Base-by-base conservation (phyloP, 2,329 filamentous ascomycete species). In the Colletotrichum liriopes region DNA sequence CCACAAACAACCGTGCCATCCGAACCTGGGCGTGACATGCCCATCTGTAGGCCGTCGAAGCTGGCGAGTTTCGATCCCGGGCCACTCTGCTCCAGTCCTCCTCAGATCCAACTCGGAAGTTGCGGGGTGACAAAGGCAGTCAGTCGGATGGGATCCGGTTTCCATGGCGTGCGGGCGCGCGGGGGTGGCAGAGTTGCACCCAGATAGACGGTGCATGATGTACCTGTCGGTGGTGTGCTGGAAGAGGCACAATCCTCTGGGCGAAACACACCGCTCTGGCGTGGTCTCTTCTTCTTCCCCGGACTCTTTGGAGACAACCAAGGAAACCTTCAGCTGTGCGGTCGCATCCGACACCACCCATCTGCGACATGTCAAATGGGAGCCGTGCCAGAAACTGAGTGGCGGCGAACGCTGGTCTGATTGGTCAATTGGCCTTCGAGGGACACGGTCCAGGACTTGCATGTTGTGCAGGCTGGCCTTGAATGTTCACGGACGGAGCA, bases 1-100 rank as follows among this genome's bases (percentile, higher is more conserved):
- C 68, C 68, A 67, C 64, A 71, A 67, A 67, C 65, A 69, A 64
- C 69, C 69, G 69, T 72, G 59, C 65, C 69, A 64, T 72, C 69
- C 69, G 65, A 47, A 51, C 51, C 20, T 20, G n/a, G 29, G 52
- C 32, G 49, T 62, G 64, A 32, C 49, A 62, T 45, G 32, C 23
- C 23, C 23, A 26, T 35, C 35, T 18, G 20, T 14, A n/a, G 59
- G 43, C 32, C 37, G 37, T 39, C 37, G 55, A 47, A 39, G 39
- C 39, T 47, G 47, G 47, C 51, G 26, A 20, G 16, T 49, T n/a
- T 55, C 45, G 47, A 32, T 41, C 29, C 56, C n/a, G 41, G 55
- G 35, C 8, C 67, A 54, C 23, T 26, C 47, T 9, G 12, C 45
- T 60, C 56, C 41, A 41, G 26, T 29, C 16, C 9, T 29, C 16